Evolutionary conservation across 2,329 filamentous ascomycete genomes (phyloP), one percentile per base, ranked within the genome.

Genomic region (Diaporthe eres): DNA sequence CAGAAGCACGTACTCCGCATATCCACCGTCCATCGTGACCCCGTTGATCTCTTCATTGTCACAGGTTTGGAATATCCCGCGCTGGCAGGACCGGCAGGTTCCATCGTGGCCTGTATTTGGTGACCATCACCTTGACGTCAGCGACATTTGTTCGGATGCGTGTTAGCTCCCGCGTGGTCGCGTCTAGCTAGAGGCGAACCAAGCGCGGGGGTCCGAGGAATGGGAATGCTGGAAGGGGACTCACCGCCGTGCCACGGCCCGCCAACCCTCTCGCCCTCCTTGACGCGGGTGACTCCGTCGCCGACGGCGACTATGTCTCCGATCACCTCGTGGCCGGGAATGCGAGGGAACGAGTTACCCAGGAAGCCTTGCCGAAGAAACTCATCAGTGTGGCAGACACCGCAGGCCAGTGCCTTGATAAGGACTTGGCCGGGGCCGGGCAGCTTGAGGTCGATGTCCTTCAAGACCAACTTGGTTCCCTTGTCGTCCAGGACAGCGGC

Each of bases 251-350:
- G 92, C 92, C 93, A 95, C 1, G 88, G 83, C 0, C 89, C 91
- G 15, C 94, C 94, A 6, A 94, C 90, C 3, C 91, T 87, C 74
- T 94, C 92, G 12, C 93, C 93, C 1, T 90, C 85, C 74, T 89
- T 86, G 86, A 92, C 92, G 34, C 86, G 85, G 74, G 87, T 89
- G 71, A 93, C 92, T 2, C 82, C 85, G 0, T 88, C 85, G 8
- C 91, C 91, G 0, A 94, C 82, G 9, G 89, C 89, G 22, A 90
- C 92, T 4, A 95, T 86, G 17, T 90, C 89, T 15, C 94, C 93
- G 73, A 95, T 89, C 47, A 93, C 85, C 82, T 95, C 94, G 83
- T 96, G 94, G 31, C 94, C 94, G 0, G 92, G 91, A 2, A 92
- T 84, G 8, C 90, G 87, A 1, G 93, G 93, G 79, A 90, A 92